Evolutionary conservation across 441 rosid genomes (phyloP).

Genomic region (Brassica hybrid): DNA sequence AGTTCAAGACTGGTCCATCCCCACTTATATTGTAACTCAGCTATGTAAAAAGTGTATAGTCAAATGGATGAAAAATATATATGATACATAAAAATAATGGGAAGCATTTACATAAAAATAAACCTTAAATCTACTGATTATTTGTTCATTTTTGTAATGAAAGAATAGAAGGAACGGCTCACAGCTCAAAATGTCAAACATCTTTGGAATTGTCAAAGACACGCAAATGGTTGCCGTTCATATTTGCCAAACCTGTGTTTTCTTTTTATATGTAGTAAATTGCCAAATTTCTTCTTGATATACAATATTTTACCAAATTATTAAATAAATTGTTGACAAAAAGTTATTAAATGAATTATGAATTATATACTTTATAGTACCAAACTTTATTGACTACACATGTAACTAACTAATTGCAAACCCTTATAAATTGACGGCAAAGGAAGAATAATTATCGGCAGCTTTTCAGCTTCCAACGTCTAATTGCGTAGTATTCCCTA

Average conservation of each 20-base stretch:
- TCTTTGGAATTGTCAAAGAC: slow-evolving; percentile 21
- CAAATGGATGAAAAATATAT: slow-evolving; percentile 7
- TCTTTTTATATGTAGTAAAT: no score
- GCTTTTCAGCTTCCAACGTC: slow-evolving; percentile 33
- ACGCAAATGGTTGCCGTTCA: slow-evolving; percentile 18
- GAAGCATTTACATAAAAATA: neutral
- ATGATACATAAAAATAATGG: slow-evolving; percentile 6
- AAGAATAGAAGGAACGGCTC: slow-evolving; percentile 23
- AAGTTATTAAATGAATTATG: no score
- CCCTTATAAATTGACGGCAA: slow-evolving; percentile 38
- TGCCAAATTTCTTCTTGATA: neutral
- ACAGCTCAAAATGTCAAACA: slow-evolving; percentile 36
- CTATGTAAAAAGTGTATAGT: neutral
- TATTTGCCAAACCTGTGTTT: neutral
- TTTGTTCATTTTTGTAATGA: neutral
- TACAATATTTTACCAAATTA: neutral
- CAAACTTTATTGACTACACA: neutral
- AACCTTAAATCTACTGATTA: neutral
- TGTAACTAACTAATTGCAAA: slow-evolving; percentile 20
- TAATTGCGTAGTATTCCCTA: neutral
- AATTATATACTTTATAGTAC: no score
- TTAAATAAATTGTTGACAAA: no score
- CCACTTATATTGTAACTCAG: slow-evolving; percentile 6
- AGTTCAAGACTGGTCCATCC: slow-evolving; percentile 1
- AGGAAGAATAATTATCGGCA: slow-evolving; percentile 7